Percentiles rank a stretch among this genome's conserved stretches.
phyloP scores from a whole-genome alignment of 2,329 filamentous ascomycete species.

The Colletotrichum limetticola region DNA sequence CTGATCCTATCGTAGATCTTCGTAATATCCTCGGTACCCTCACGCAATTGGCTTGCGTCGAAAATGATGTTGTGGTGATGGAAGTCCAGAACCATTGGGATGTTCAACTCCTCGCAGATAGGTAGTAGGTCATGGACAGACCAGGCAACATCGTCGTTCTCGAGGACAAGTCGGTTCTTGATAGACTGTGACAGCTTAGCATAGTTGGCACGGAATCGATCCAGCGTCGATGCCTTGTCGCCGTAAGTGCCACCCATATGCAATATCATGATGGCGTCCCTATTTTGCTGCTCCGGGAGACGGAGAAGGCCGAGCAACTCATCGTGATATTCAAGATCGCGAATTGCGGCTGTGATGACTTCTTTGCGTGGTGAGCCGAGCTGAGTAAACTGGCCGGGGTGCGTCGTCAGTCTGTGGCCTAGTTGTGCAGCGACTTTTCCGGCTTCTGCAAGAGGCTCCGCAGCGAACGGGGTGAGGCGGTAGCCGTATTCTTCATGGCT shows the following conservation, averaged over 20 bases:
- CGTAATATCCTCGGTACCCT: conserved; percentile 87
- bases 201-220: conserved; percentile 84
- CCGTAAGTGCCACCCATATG: conserved; percentile 94
- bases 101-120: conserved; percentile 92
- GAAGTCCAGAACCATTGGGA: conserved; percentile 90
- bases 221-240: conserved; percentile 82
- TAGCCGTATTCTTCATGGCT: conserved; percentile 91
- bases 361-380: conserved; percentile 83
- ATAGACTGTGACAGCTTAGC: conserved; percentile 71
- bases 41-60: conserved; percentile 76
- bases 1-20: conserved; percentile 79
- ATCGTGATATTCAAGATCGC: conserved; percentile 89
- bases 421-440: conserved; percentile 81
- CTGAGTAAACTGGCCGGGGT: conserved; percentile 94
- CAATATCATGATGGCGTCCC: conserved; percentile 92
- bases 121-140: conserved; percentile 92
- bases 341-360: conserved; percentile 80
- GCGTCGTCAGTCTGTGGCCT: conserved; percentile 87
- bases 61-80: conserved; percentile 98
- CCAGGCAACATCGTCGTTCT: conserved; percentile 95
- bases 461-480: conserved; percentile 83
- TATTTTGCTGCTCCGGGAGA: conserved; percentile 80
- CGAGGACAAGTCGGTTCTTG: conserved; percentile 85
- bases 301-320: conserved; percentile 84
- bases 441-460: conserved; percentile 78